Conservation (phyloP, 345 rosid genomes). For the Eucalyptus leucophloia region DNA sequence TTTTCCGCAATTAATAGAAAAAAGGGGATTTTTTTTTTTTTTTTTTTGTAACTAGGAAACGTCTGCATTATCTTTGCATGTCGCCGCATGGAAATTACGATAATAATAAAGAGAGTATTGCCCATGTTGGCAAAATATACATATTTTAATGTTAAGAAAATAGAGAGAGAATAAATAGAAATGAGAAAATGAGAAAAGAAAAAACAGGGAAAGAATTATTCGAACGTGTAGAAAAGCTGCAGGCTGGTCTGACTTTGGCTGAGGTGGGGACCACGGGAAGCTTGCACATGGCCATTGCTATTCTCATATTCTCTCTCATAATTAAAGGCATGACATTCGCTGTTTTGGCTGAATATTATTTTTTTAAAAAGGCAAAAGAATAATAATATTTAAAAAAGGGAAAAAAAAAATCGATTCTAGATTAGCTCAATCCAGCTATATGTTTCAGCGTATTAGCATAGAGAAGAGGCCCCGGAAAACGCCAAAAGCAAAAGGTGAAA, state of each 20-base stretch:
- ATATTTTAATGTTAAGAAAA: background rate
- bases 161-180: background rate
- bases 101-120: background rate
- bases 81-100: background rate
- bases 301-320: background rate
- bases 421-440: background rate
- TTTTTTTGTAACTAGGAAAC: background rate
- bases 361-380: background rate
- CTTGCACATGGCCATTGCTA: background rate
- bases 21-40: fast-evolving
- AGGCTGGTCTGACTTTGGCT: background rate
- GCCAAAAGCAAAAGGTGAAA: background rate
- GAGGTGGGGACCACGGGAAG: background rate
- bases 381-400: background rate
- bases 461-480: background rate
- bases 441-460: background rate
- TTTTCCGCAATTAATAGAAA: too few species aligned
- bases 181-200: background rate
- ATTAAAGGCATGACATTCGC: background rate
- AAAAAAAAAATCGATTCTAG: background rate
- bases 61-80: background rate
- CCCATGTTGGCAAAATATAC: background rate
- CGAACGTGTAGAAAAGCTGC: background rate
- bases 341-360: background rate
- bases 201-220: background rate